Conservation (phyloP, 2,329 filamentous ascomycete genomes). For the Erysiphe pulchra region DNA sequence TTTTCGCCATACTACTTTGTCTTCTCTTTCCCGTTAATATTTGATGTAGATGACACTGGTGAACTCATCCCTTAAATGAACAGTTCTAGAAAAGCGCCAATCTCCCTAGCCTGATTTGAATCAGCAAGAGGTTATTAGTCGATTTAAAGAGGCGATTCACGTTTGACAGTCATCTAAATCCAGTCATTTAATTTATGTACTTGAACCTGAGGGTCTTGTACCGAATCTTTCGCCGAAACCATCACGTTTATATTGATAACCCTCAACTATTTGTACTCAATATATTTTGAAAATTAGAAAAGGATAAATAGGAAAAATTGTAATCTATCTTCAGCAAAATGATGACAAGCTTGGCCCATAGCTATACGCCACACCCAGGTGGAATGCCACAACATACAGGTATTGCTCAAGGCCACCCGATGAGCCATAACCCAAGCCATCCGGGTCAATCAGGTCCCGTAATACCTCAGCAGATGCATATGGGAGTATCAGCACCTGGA, state of each 20-base stretch:
- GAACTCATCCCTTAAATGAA: background rate
- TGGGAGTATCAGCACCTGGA: constrained; percentile 45
- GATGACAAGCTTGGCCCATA: constrained; percentile 44
- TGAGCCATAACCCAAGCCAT: constrained; percentile 33
- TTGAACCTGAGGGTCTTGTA: too few species aligned
- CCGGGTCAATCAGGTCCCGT: constrained; percentile 30
- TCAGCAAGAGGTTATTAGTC: too few species aligned
- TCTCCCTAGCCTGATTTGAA: background rate
- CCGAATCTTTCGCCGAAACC: too few species aligned
- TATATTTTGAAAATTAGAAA: too few species aligned
- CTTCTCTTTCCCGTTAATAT: constrained; percentile 6
- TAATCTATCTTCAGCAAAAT: constrained; percentile 24
- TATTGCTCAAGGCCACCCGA: constrained; percentile 30
- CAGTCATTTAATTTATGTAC: too few species aligned
- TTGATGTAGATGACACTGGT: background rate
- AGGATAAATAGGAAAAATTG: constrained; percentile 17
- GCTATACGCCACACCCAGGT: constrained; percentile 44
- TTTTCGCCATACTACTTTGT: too few species aligned
- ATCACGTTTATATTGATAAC: too few species aligned
- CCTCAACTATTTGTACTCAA: too few species aligned
- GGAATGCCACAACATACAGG: constrained; percentile 47
- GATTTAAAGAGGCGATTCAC: too few species aligned
- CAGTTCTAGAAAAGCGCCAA: background rate
- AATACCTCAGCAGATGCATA: constrained; percentile 47
- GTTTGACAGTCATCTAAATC: too few species aligned